Percentiles rank a stretch among this genome's conserved stretches.
phyloP scores from a whole-genome alignment of 805 yeast species.

The Teunomyces cretensis region DNA sequence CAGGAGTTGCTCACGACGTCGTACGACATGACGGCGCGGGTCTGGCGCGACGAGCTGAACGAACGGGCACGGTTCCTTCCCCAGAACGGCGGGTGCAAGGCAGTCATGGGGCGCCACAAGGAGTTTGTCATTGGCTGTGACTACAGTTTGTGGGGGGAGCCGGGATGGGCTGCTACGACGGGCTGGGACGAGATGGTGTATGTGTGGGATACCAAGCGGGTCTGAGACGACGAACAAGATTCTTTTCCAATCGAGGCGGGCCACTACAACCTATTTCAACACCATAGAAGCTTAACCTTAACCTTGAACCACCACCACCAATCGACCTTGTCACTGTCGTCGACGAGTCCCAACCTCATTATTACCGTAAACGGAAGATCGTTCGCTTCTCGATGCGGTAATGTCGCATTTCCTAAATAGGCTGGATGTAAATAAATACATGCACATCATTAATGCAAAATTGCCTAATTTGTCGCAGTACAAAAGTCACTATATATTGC shows the following conservation, averaged over 20 bases:
- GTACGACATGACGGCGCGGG: slow-evolving; percentile 88
- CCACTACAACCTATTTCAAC: too few relatives aligned
- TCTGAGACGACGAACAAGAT: slow-evolving; percentile 13
- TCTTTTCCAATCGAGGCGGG: too few relatives aligned
- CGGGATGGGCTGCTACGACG: slow-evolving; percentile 91
- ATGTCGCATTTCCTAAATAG: not conserved
- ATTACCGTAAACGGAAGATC: not conserved
- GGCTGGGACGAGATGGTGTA: slow-evolving; percentile 97
- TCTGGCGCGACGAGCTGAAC: slow-evolving; percentile 77
- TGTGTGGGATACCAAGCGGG: slow-evolving; percentile 73
- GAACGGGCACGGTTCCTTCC: slow-evolving; percentile 50
- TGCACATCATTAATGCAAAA: slow-evolving; percentile 2
- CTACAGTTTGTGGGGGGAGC: slow-evolving; percentile 95
- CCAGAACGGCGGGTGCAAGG: slow-evolving; percentile 48
- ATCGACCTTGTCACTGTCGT: too few relatives aligned
- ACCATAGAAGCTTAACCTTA: too few relatives aligned
- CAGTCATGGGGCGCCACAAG: slow-evolving; percentile 65
- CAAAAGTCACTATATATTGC: slow-evolving; percentile 8
- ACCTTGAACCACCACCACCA: not conserved
- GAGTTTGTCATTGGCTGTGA: slow-evolving; percentile 94
- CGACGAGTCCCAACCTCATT: too few relatives aligned
- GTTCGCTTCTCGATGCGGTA: not conserved
- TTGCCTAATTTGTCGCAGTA: slow-evolving; percentile 7
- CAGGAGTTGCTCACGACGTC: slow-evolving; percentile 72
- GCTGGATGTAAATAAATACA: slow-evolving; percentile 1